These are phyloP conservation scores for Akebia trifoliata DNA, from an alignment of 164 flowering plant genomes.

Conservation along the genomic window DNA sequence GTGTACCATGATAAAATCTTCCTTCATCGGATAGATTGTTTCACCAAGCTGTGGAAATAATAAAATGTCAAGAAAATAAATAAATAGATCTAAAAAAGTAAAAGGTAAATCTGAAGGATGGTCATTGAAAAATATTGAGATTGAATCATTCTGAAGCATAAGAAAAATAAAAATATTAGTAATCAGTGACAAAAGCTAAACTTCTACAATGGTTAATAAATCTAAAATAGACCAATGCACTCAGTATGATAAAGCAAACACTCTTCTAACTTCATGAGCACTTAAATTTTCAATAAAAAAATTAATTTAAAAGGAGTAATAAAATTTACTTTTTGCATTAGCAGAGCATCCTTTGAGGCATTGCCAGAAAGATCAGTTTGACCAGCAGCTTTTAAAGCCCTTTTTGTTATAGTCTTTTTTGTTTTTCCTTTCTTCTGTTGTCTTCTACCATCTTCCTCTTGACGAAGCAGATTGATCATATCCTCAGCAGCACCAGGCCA, in stretches of 20 bases:
- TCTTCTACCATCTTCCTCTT: constrained; percentile 25
- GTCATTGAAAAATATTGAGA: too few relatives aligned
- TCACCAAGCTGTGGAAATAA: constrained; percentile 71
- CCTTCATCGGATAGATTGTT: constrained; percentile 82
- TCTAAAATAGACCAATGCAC: too few relatives aligned
- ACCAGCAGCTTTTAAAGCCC: constrained; percentile 14
- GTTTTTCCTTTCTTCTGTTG: constrained; percentile 19
- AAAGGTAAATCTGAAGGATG: background rate
- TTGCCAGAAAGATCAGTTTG: constrained; percentile 30
- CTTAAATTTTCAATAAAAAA: too few relatives aligned
- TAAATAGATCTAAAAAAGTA: background rate
- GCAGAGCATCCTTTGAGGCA: constrained; percentile 70
- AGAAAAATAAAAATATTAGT: background rate
- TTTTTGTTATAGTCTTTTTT: constrained; percentile 17
- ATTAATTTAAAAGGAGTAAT: background rate
- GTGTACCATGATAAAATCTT: constrained; percentile 97
- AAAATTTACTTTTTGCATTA: constrained; percentile 78
- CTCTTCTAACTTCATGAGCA: too few relatives aligned
- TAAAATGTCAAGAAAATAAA: background rate
- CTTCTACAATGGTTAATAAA: too few relatives aligned
- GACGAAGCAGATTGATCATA: constrained; percentile 23
- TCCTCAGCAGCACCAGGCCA: constrained; percentile 51
- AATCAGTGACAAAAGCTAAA: background rate
- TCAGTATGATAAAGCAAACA: too few relatives aligned
- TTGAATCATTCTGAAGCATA: too few relatives aligned